phyloP scores from a whole-genome alignment of 129 eudicot genomes.

The Solidago caesia region DNA sequence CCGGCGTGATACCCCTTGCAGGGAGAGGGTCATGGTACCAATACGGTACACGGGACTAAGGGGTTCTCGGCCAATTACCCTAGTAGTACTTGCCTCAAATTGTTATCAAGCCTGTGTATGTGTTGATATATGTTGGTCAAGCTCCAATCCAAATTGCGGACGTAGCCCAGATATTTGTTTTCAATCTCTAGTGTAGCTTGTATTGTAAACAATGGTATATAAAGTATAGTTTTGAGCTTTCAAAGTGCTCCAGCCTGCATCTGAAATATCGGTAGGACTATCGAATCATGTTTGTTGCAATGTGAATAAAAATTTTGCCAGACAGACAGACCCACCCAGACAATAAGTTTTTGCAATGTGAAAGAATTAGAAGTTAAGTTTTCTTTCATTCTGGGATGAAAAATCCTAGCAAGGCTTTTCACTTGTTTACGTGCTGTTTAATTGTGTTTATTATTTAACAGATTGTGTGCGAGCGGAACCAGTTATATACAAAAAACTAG shows the following conservation, averaged over 20 bases:
- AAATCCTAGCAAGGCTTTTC: not conserved
- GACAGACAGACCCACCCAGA: not conserved
- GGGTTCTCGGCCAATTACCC: too few species aligned
- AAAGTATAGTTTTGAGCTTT: not conserved
- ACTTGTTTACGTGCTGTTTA: not conserved
- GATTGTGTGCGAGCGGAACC: slow-evolving; percentile 99
- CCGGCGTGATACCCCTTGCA: too few species aligned
- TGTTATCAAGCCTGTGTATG: too few species aligned
- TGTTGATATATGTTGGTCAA: too few species aligned
- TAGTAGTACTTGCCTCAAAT: too few species aligned
- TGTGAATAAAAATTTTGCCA: not conserved
- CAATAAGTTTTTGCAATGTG: not conserved
- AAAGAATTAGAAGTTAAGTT: not conserved
- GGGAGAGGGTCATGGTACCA: too few species aligned
- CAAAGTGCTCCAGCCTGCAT: not conserved
- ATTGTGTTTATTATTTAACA: slow-evolving; percentile 20
- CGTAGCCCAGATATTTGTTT: not conserved
- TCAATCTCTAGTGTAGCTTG: too few species aligned
- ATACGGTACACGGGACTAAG: too few species aligned
- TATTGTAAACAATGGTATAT: not conserved
- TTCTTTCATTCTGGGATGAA: not conserved
- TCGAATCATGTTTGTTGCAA: slow-evolving; percentile 1
- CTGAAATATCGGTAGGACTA: not conserved
- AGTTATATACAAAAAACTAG: slow-evolving; percentile 74
- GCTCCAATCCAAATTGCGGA: not conserved